Base-by-base conservation (phyloP, 108 stramenopile genomes). In the Epithemia pelagica region DNA sequence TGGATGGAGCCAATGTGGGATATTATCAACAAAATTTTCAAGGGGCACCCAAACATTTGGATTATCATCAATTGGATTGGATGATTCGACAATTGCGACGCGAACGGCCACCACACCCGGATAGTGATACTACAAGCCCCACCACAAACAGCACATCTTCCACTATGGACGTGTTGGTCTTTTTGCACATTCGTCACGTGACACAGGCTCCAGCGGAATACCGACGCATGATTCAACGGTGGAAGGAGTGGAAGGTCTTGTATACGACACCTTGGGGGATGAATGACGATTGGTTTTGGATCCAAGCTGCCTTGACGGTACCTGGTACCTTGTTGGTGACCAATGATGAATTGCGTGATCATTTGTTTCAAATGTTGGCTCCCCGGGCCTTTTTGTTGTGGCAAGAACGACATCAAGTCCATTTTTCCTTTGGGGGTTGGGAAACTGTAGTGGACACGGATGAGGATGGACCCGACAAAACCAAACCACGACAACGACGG, bases 221-320 rank as follows among this genome's bases (percentile, higher is more conserved):
- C 33, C 30, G 54, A 2, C 62, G 65, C 2, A 66, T 91, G 25
- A 72, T 82, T 19, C 58, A 79, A 62, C 27, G 32, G 30, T 89
- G 88, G 91, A 74, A 74, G 24, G 56, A 77, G 19, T 63, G 63
- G 59, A 71, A 74, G 15, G 70, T 81, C 0, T 66, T 97, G 28
- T 96, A 84, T 68, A 69, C 74, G 24, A 83, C 90, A 28, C 85
- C 88, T 0, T 32, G 28, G 3, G 86, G 90, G 19, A 90, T 87
- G 79, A 99, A 99, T 64, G 99, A 99, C 81, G 99, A 99, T 82
- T 97, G 96, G 96, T 99, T 93, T 73, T 98, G 97, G 98, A 86
- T 99, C 72, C 96, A 96, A 64, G 96, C 96, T 23, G 94, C 95
- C 1, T 59, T 96, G 54, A 66, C 52, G 25, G 46, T 71, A 66